A percentile compares a stretch with the other conserved stretches of the same genome.
Conservation (phyloP, 2,329 filamentous ascomycete species). For the Cercospora beticola region DNA sequence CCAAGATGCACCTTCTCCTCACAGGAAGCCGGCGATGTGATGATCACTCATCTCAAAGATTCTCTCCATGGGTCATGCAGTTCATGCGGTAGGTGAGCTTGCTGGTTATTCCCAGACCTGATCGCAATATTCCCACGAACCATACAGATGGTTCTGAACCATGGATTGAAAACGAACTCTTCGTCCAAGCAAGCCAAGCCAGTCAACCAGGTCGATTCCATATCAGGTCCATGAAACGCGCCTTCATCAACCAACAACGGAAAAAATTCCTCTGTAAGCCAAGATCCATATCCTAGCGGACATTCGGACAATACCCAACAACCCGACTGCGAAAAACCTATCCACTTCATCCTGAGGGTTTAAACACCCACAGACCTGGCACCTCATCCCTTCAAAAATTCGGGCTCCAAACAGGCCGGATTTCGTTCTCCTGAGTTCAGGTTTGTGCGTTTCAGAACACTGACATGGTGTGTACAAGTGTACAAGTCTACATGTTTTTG, state of each 20-base stretch:
- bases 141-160: not conserved
- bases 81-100: not conserved
- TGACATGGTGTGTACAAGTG: not conserved
- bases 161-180: not conserved
- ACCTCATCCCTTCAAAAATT: not conserved
- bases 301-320: not conserved
- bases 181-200: not conserved
- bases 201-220: not conserved
- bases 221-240: not conserved
- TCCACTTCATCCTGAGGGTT: not conserved
- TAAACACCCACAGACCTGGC: not conserved
- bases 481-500: not conserved
- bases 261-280: not conserved
- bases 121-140: not conserved
- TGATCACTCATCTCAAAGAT: not conserved
- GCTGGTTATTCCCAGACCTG: not conserved
- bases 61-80: not conserved
- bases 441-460: not conserved
- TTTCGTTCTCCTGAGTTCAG: not conserved
- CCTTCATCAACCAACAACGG: not conserved
- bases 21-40: not conserved
- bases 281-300: not conserved
- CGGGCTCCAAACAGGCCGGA: not conserved
- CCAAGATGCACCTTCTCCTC: not conserved
- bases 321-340: conserved; percentile 30